These are phyloP conservation scores for Skeletonema costatum DNA, from an alignment of 108 stramenopile genomes.

Conservation along the genomic window DNA sequence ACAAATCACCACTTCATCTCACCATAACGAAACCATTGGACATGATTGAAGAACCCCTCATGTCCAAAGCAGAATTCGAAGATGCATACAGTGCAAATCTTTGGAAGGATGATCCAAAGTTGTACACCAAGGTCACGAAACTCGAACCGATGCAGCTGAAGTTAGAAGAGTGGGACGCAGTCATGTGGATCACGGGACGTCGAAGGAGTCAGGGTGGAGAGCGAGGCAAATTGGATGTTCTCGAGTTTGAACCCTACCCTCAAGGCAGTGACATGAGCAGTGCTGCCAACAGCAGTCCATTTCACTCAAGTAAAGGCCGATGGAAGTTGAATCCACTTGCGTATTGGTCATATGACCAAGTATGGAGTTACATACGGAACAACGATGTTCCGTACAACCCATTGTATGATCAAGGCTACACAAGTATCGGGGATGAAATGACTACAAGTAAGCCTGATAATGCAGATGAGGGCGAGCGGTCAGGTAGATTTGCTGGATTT, in stretches of 20 bases:
- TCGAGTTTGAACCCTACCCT: conserved; percentile 40
- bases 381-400: conserved; percentile 52
- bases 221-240: conserved; percentile 27
- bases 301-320: conserved; percentile 15
- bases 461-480: conserved; percentile 24
- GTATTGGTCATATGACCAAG: conserved; percentile 51
- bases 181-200: conserved; percentile 60
- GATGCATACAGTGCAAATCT: conserved; percentile 13
- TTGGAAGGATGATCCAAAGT: conserved; percentile 40
- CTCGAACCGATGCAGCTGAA: conserved; percentile 41
- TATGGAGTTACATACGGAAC: conserved; percentile 49
- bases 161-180: conserved; percentile 24
- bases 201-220: conserved; percentile 51
- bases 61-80: conserved; percentile 31
- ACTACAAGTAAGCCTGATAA: conserved; percentile 31
- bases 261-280: conserved; percentile 1
- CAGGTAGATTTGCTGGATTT: conserved; percentile 51
- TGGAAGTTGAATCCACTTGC: conserved; percentile 56
- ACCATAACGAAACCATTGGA: conserved; percentile 25
- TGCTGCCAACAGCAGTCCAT: conserved; percentile 3
- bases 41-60: not conserved
- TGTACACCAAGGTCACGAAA: conserved; percentile 47
- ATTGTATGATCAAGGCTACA: conserved; percentile 51
- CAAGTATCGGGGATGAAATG: conserved; percentile 53
- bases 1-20: conserved; percentile 1